Conservation (phyloP, 2,329 filamentous ascomycete species). For the Pseudogymnoascus sp. region DNA sequence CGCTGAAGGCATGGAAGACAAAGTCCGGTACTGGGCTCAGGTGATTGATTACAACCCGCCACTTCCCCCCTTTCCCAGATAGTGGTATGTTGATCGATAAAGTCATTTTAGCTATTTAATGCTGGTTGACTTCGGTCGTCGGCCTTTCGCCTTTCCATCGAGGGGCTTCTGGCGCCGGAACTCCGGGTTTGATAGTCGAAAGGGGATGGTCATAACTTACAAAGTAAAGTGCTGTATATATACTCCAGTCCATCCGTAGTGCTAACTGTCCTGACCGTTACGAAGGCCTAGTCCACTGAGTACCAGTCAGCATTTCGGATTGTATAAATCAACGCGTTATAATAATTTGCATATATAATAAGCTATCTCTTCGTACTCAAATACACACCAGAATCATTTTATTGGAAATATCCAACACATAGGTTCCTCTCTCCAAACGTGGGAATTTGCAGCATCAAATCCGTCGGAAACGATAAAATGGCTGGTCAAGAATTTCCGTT, state of each 20-base stretch:
- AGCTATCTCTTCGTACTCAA: neutral
- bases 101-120: neutral
- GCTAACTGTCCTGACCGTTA: neutral
- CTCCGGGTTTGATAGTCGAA: neutral
- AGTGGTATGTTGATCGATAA: neutral
- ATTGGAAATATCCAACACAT: neutral
- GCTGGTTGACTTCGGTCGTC: neutral
- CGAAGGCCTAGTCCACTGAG: neutral
- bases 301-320: neutral
- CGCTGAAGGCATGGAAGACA: too few species aligned
- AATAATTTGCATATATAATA: neutral
- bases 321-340: neutral
- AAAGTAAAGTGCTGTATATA: neutral
- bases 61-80: neutral
- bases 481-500: neutral
- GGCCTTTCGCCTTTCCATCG: neutral
- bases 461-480: neutral
- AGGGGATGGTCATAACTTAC: neutral
- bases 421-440: neutral
- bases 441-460: neutral
- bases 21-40: too few species aligned
- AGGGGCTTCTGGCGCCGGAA: neutral
- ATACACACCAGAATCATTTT: neutral
- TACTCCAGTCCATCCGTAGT: neutral
- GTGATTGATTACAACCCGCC: too few species aligned